A percentile compares a stretch with the other conserved stretches of the same genome.
phyloP scores from a whole-genome alignment of 257 asterid species.

The Solanum tarijense region DNA sequence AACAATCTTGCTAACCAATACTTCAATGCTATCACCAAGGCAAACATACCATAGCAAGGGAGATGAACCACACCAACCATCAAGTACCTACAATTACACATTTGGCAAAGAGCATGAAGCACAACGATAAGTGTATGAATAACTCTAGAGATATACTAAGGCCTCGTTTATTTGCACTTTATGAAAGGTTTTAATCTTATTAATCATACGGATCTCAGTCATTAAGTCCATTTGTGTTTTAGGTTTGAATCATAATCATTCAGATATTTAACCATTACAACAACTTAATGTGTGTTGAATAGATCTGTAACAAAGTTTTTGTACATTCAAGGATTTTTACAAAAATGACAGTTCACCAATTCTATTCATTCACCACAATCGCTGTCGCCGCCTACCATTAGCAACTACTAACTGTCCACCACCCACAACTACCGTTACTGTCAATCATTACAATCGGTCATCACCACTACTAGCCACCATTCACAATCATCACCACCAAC shows the following conservation, averaged over 20 bases:
- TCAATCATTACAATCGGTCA: no score
- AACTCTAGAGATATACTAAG: background rate
- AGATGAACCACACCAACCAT: constrained; percentile 46
- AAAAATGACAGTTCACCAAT: no score
- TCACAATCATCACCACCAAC: no score
- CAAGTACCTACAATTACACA: constrained; percentile 41
- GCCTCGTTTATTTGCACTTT: background rate
- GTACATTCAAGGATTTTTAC: background rate
- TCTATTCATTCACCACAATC: no score
- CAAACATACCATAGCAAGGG: constrained; percentile 45
- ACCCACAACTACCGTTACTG: no score
- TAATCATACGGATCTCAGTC: background rate
- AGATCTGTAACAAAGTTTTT: background rate
- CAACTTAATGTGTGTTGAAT: background rate
- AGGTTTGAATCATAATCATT: background rate
- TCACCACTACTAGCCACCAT: no score
- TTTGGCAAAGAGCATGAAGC: background rate
- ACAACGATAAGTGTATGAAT: background rate
- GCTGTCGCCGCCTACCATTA: no score
- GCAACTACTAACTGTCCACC: no score
- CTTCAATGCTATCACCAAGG: constrained; percentile 27
- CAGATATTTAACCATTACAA: background rate
- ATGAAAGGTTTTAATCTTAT: background rate
- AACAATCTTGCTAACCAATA: constrained; percentile 18
- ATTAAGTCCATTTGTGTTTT: background rate